phyloP scores from a whole-genome alignment of 345 rosid species.

The Dimocarpus longan region DNA sequence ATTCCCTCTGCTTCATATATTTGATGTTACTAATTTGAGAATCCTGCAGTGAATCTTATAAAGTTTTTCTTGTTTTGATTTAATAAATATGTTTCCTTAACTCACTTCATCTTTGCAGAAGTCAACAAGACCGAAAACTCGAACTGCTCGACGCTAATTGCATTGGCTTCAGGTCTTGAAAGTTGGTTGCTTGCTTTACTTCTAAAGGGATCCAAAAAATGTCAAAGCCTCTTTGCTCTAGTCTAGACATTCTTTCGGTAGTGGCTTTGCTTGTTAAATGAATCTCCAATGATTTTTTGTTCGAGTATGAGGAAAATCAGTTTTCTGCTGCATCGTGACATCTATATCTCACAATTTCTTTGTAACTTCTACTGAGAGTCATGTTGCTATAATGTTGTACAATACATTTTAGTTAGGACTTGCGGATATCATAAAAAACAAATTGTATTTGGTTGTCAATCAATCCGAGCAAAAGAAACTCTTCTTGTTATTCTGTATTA shows the following conservation, averaged over 20 bases:
- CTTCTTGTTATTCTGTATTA: not conserved
- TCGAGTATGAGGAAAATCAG: not conserved
- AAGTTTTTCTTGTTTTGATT: not conserved
- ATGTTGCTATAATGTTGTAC: constrained; percentile 20
- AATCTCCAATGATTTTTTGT: constrained; percentile 1
- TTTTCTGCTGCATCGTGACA: not conserved
- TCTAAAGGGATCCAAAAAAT: not conserved
- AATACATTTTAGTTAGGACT: constrained; percentile 9
- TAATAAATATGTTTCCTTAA: not conserved
- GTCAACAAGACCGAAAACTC: constrained; percentile 75
- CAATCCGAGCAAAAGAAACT: not conserved
- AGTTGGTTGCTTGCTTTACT: not conserved
- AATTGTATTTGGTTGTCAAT: not conserved
- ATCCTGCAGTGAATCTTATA: not conserved
- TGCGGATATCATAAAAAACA: not conserved
- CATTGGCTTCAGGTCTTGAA: constrained; percentile 17
- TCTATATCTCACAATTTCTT: not conserved
- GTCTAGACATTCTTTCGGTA: not conserved
- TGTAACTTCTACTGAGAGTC: not conserved
- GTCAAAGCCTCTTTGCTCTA: not conserved
- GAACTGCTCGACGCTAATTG: constrained; percentile 70
- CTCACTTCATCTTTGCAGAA: constrained; percentile 49
- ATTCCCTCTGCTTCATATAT: not conserved
- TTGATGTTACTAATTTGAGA: not conserved
- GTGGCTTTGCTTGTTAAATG: not conserved